phyloP scores from a whole-genome alignment of 2,329 filamentous ascomycete species.

The Ophiostoma sp. region DNA sequence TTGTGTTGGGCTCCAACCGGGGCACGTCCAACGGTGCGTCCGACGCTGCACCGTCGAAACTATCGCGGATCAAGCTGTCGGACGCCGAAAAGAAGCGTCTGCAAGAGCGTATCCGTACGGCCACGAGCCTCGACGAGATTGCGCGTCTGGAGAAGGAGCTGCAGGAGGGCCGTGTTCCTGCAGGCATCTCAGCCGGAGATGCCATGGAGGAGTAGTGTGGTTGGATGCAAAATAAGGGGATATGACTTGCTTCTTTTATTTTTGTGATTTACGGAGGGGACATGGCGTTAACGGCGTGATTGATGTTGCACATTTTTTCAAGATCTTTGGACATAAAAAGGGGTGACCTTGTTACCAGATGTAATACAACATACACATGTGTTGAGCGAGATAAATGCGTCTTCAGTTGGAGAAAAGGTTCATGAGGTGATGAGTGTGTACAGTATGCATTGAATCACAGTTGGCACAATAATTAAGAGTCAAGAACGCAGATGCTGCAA shows the following conservation, averaged over 20 bases:
- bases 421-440: no score
- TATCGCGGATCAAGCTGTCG: conserved; percentile 79
- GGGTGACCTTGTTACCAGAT: background rate
- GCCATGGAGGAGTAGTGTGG: conserved; percentile 59
- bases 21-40: conserved; percentile 33
- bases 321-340: background rate
- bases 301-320: background rate
- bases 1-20: conserved; percentile 47
- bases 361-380: background rate
- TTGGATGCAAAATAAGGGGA: background rate
- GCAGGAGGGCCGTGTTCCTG: conserved; percentile 82
- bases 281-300: conserved; percentile 3
- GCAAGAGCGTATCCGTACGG: conserved; percentile 83
- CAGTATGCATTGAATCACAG: no score
- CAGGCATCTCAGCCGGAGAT: conserved; percentile 59
- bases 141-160: conserved; percentile 86
- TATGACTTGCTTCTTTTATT: background rate
- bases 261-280: background rate
- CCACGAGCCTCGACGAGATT: conserved; percentile 88
- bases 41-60: conserved; percentile 55
- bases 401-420: background rate
- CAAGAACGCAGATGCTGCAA: background rate
- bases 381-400: background rate
- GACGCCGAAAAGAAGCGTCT: conserved; percentile 84
- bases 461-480: no score